A percentile compares a stretch with the other conserved stretches of the same genome.
Conservation (phyloP, 345 rosid species). For the Physaria fendleri region DNA sequence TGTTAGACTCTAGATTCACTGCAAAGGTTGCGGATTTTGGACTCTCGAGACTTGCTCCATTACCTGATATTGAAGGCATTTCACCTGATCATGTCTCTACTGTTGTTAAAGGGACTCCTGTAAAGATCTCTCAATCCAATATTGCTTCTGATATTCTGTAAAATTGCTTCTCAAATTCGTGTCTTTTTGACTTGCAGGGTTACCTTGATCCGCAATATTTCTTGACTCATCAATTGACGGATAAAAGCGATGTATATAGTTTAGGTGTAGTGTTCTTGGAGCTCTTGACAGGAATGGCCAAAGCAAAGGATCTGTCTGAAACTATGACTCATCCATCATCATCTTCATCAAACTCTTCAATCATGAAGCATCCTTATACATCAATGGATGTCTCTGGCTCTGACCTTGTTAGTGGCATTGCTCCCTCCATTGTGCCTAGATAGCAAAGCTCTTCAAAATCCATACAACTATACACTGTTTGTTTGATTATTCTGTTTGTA, state of each 20-base stretch:
- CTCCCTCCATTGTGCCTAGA: slow-evolving; percentile 69
- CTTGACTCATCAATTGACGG: slow-evolving; percentile 85
- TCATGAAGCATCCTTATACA: slow-evolving; percentile 39
- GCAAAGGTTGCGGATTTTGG: slow-evolving; percentile 99
- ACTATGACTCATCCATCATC: slow-evolving; percentile 40
- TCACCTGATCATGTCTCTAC: slow-evolving; percentile 75
- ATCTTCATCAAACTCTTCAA: slow-evolving; percentile 39
- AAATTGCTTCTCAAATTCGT: not conserved
- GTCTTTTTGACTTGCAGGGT: slow-evolving; percentile 49
- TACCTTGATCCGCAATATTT: slow-evolving; percentile 97
- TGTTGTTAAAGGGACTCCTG: slow-evolving; percentile 91
- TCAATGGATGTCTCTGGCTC: slow-evolving; percentile 86
- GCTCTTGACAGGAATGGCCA: slow-evolving; percentile 82
- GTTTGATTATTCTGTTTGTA: slow-evolving; percentile 10
- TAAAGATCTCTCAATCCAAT: slow-evolving; percentile 23
- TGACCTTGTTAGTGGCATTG: slow-evolving; percentile 70
- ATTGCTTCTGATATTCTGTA: not conserved
- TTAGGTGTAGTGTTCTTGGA: slow-evolving; percentile 90
- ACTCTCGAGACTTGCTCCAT: slow-evolving; percentile 84
- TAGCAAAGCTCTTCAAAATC: slow-evolving; percentile 21
- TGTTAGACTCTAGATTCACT: slow-evolving; percentile 56
- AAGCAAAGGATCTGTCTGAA: slow-evolving; percentile 16
- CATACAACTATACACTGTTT: not conserved
- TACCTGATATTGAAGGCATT: slow-evolving; percentile 62
- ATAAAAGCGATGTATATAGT: slow-evolving; percentile 96